phyloP scores from a whole-genome alignment of 352 stramenopile genomes.

The Globisporangium alternatum region DNA sequence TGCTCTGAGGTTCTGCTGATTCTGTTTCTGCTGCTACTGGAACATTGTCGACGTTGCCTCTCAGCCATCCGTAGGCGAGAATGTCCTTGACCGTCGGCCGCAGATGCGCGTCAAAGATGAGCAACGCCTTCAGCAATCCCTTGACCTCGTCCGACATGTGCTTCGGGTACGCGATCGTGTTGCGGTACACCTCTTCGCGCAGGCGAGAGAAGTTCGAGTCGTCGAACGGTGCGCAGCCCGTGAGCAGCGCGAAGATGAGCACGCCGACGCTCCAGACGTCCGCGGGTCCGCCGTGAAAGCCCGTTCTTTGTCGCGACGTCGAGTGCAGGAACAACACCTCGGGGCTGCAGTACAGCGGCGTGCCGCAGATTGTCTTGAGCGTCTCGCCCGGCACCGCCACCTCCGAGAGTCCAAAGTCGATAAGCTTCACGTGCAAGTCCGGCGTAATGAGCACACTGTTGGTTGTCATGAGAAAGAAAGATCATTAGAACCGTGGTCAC shows the following conservation, averaged over 20 bases:
- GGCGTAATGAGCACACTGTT: constrained; percentile 88
- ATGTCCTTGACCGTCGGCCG: constrained; percentile 62
- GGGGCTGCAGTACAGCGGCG: constrained; percentile 78
- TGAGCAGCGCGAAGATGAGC: constrained; percentile 81
- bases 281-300: constrained; percentile 57
- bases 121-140: constrained; percentile 61
- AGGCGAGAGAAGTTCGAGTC: constrained; percentile 68
- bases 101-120: constrained; percentile 57
- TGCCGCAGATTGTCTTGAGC: constrained; percentile 75
- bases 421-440: constrained; percentile 92
- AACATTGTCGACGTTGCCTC: constrained; percentile 8
- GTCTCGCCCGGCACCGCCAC: constrained; percentile 67
- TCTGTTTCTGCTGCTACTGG: neutral
- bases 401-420: constrained; percentile 95
- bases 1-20: neutral
- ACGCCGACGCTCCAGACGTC: constrained; percentile 81
- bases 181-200: constrained; percentile 64
- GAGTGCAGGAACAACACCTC: constrained; percentile 72
- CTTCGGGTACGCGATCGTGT: constrained; percentile 60
- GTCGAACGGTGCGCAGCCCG: constrained; percentile 76
- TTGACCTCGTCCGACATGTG: constrained; percentile 64
- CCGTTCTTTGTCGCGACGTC: constrained; percentile 26
- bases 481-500: neutral
- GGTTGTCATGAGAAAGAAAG: neutral
- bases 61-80: constrained; percentile 59